Base-by-base conservation (phyloP, 2,329 filamentous ascomycete species). In the Ambrosiella cleistominuta region DNA sequence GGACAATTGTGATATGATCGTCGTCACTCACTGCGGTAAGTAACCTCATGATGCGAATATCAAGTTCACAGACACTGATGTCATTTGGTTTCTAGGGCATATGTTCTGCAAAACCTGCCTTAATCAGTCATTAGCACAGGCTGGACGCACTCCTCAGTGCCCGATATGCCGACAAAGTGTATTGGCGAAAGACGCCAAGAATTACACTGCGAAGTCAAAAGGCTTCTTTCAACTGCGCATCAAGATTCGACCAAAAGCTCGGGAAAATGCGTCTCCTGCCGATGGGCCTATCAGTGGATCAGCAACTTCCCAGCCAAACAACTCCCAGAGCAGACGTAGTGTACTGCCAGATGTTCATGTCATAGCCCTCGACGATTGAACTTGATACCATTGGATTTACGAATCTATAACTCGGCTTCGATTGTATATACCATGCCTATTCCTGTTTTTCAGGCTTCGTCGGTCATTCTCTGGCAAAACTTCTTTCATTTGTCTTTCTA, bases 1-100 rank as follows among this genome's bases (percentile, higher is more conserved):
- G 78, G 81, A 84, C 61, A 73, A 79, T 61, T 75, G 73, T 35
- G 75, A 74, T 1, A 70, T 72, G 36, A 64, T 85, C 61, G 82
- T 79, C 1, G 76, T 83, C 51, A 85, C 81, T 2, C 78, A 83
- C 66, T 85, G 81, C 67, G 81, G 81, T 84, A 78, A 62, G 79
- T 70, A 42, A 42, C 40, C 7, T 39, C 7, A 6, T 17, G 19
- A 36, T 42, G 4, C 49, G 12, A 13, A 13, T 40, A 36, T 17
- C 36, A 12, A 13, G 42, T 17, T 38, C 17, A 42, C 6, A 13
- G 17, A 3, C 49, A 19, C 58, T 60, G n/a, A 42, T 49, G 38
- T 36, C n/a, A 12, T 7, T 39, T 35, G 8, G 7, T 57, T 54
- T 42, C 57, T 64, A 49, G 81, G 81, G 8, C 81, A 85, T 64